These are phyloP conservation scores for Calvatia gigantea DNA, from an alignment of 768 basidiomycete genomes.

Conservation along the genomic window DNA sequence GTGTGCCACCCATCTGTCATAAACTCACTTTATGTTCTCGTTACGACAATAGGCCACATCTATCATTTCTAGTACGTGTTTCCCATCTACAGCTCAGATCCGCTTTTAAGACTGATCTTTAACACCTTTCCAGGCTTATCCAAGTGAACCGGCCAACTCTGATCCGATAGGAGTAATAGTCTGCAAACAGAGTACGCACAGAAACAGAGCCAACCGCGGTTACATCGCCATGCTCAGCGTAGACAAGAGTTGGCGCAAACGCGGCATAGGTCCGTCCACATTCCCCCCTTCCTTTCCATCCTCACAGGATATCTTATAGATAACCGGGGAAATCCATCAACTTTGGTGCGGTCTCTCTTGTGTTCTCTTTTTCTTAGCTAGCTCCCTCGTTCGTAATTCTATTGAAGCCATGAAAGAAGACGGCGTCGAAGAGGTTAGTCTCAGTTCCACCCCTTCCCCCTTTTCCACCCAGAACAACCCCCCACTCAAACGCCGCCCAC, in stretches of 20 bases:
- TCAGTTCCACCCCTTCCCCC: background rate
- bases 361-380: conserved; percentile 54
- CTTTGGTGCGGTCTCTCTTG: conserved; percentile 41
- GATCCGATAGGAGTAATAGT: conserved; percentile 89
- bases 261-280: conserved; percentile 78
- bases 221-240: conserved; percentile 99
- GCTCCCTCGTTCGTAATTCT: conserved; percentile 77
- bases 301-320: conserved; percentile 43
- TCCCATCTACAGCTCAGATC: background rate
- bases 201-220: conserved; percentile 72
- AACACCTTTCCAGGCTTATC: conserved; percentile 56
- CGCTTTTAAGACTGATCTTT: background rate
- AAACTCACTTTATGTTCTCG: conserved; percentile 16
- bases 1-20: conserved; percentile 25
- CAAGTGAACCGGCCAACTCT: conserved; percentile 35
- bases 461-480: background rate
- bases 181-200: conserved; percentile 94
- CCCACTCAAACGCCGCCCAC: conserved; percentile 9
- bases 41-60: conserved; percentile 82
- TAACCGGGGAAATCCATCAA: conserved; percentile 33
- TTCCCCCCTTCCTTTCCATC: conserved; percentile 31
- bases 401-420: conserved; percentile 79
- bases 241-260: conserved; percentile 76
- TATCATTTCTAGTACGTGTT: conserved; percentile 68
- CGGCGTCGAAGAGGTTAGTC: conserved; percentile 84